Evolutionary conservation across 495 filamentous ascomycete species (phyloP), one percentile per base, ranked within the genome.

Genomic region (Penicillium dipodomyicola): DNA sequence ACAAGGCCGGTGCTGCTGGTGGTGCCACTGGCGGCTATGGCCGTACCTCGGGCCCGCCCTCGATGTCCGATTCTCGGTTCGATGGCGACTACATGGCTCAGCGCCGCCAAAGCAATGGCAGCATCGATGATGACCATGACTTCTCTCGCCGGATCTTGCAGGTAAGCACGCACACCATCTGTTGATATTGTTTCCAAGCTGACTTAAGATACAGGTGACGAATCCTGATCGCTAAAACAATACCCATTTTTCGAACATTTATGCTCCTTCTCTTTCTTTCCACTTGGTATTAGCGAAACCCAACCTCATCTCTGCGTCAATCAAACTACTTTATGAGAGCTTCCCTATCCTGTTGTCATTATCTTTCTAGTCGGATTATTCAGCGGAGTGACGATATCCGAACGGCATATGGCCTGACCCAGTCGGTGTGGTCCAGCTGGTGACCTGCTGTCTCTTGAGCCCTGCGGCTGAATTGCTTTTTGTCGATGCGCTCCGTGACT

Each of bases 101-200:
- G 61, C 80, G 91, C 66, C 84, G 94, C 70, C 85, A 93, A 77
- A 97, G 94, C 73, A 90, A 93, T 72, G 94, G 93, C 62, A 97
- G 93, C 75, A 97, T 98, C 68, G 93, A 92, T 63, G 95, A 98
- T 69, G 94, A 96, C 74, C 85, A 95, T 70, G 94, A 97, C 72
- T 98, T 97, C 75, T 97, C 94, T 56, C 84, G 94, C 71, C 88
- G 88, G 66, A 96, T 98, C 71, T 80, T 98, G 68, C 90, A 94
- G 85, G 94, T 94, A 77, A 54, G 81, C 73, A 51, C 1, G 53
- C 23, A 9, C n/a, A 6, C 22, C 37, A 17, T 6, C 17, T 2
- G 27, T 17, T 48, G 17, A 32, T 48, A 58, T 23, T 7, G 10
- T 49, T 6, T 8, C 27, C 25, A 25, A 23, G 15, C 52, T 62